These are phyloP conservation scores for Neurospora sp. DNA, from an alignment of 495 filamentous ascomycete species.

Conservation along the genomic window DNA sequence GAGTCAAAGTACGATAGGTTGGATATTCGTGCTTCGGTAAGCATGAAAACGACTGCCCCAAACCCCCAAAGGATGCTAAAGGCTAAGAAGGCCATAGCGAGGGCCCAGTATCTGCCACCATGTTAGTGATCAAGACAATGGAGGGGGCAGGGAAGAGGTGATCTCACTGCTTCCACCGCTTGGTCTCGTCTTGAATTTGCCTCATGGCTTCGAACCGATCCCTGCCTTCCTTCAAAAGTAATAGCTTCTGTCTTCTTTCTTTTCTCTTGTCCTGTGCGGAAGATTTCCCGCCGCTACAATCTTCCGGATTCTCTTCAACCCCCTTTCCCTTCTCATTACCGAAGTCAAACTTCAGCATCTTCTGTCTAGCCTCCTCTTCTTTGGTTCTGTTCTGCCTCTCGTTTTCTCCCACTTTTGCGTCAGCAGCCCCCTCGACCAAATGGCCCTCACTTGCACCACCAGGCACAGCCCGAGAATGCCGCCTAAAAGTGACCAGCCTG, in stretches of 20 bases:
- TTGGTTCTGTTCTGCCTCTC: neutral
- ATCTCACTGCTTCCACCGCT: slow-evolving; percentile 43
- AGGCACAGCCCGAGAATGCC: neutral
- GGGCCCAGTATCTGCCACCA: slow-evolving; percentile 39
- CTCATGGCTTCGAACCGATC: slow-evolving; percentile 73
- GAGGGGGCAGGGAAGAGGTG: neutral
- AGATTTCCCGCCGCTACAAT: slow-evolving; percentile 14
- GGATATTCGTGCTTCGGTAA: slow-evolving; percentile 33
- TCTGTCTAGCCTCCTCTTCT: neutral
- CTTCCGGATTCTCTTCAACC: neutral
- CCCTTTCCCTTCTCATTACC: slow-evolving; percentile 17
- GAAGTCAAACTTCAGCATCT: neutral
- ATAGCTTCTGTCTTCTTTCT: slow-evolving; percentile 41
- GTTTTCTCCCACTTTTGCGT: neutral
- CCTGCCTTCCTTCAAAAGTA: slow-evolving; percentile 43
- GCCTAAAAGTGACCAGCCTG: slow-evolving; percentile 23
- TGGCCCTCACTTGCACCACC: neutral
- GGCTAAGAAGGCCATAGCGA: slow-evolving; percentile 46
- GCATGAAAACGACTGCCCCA: slow-evolving; percentile 57
- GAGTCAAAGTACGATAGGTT: slow-evolving; percentile 59
- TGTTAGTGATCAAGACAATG: neutral
- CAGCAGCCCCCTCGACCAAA: neutral
- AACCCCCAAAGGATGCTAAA: slow-evolving; percentile 62
- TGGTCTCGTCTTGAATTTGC: slow-evolving; percentile 52
- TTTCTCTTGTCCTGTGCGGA: slow-evolving; percentile 43